A percentile compares a stretch with the other conserved stretches of the same genome.
These are phyloP conservation scores for Buxus sempervirens DNA, from an alignment of 164 flowering plant genomes.

Conservation along the genomic window DNA sequence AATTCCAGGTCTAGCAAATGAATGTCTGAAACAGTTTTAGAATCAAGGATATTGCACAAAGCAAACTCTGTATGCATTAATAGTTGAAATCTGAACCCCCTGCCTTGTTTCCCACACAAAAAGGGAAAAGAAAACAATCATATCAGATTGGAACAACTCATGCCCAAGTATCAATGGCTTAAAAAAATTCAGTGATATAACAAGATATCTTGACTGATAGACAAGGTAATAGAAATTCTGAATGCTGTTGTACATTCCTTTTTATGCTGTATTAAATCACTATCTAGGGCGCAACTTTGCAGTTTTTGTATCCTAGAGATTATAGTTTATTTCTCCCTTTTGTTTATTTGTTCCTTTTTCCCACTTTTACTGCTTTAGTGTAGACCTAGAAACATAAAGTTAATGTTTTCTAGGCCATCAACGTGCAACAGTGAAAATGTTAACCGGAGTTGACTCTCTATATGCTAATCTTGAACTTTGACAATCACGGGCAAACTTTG, in stretches of 20 bases:
- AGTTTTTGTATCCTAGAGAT: neutral
- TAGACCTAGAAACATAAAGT: neutral
- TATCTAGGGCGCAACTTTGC: neutral
- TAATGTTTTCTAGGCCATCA: neutral
- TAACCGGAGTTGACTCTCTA: neutral
- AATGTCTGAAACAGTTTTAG: neutral
- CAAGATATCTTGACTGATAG: neutral
- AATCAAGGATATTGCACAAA: neutral
- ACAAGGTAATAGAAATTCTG: neutral
- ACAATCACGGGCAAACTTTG: too few relatives aligned
- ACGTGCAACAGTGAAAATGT: neutral
- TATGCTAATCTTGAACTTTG: neutral
- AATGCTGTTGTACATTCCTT: neutral
- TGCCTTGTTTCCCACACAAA: too few relatives aligned
- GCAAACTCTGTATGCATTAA: neutral
- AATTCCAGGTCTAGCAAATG: constrained; percentile 12
- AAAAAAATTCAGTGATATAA: too few relatives aligned
- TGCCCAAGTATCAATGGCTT: too few relatives aligned
- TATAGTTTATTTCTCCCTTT: neutral
- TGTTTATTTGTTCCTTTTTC: neutral
- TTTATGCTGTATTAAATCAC: neutral
- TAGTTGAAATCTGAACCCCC: too few relatives aligned
- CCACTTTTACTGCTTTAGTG: neutral
- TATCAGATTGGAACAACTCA: too few relatives aligned
- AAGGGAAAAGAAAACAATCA: too few relatives aligned